Evolutionary conservation across 208 protist species (phyloP), one percentile per base, ranked within the genome.

Genomic region (Spongospora subterranea): DNA sequence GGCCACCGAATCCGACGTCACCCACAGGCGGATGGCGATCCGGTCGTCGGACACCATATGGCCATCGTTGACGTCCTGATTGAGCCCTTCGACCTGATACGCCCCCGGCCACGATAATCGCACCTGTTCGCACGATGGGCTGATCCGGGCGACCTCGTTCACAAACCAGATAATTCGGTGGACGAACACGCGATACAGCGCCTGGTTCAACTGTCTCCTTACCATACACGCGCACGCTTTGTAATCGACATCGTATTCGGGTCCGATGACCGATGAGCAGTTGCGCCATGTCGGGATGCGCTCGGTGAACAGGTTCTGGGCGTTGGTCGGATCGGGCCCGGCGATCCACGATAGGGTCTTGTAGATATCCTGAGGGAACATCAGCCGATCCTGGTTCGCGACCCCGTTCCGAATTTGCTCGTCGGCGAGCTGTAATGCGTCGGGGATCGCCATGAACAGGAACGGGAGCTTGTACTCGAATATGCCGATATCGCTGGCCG

Each of bases 171-270:
- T 13, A n/a, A 43, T 43, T 40, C 6, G n/a, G 17, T 45, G 35
- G n/a, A n/a, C 71, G n/a, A 82, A 82, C 71, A 43, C 6, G n/a
- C 40, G 11, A 13, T 20, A 82, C 71, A 43, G 71, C 6, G 6
- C 17, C 71, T 6, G 17, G n/a, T 17, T 6, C 6, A 43, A 17
- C 40, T 6, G 35, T 20, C n/a, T 6, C 17, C 71, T 6, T 45
- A 82, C 6, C 17, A 43, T n/a, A n/a, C 71, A 82, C 17, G 35
- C 71, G 35, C 71, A 82, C 17, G 35, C 6, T n/a, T 82, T 82
- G 71, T 82, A 82, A 35, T 82, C 40, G 71, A 82, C 71, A 35
- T 82, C 71, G 71, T 82, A 82, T 82, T 35, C 17, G 54, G 54
- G 54, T 20, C 40, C 71, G 17, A 82, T n/a, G 71, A 82, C 71